Evolutionary conservation across 352 stramenopile species (phyloP).

Genomic region (Pythium biforme): DNA sequence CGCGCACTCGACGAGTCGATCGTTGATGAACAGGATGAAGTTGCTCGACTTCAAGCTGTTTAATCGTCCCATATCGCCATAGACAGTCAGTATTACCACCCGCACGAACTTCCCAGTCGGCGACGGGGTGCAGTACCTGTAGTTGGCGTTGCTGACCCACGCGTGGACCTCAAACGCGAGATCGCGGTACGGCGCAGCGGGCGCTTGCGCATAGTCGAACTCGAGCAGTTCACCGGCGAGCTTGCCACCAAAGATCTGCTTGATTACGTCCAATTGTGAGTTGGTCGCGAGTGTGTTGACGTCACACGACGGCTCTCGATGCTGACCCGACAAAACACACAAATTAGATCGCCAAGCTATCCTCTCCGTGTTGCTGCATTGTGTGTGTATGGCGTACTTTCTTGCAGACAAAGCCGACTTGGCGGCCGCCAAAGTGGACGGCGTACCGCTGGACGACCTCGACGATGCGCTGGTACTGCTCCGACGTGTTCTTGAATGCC

Average conservation of each 20-base stretch:
- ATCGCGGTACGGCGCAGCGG: slow-evolving; percentile 23
- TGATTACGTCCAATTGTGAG: slow-evolving; percentile 70
- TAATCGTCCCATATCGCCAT: not conserved
- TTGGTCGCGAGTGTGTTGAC: slow-evolving; percentile 71
- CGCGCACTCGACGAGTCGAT: slow-evolving; percentile 93
- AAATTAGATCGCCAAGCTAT: too few species aligned
- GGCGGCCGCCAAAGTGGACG: slow-evolving; percentile 88
- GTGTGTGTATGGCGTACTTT: slow-evolving; percentile 67
- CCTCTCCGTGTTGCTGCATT: not conserved
- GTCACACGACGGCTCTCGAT: slow-evolving; percentile 76
- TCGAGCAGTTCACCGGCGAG: slow-evolving; percentile 56
- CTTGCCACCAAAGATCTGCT: slow-evolving; percentile 73
- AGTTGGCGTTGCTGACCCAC: slow-evolving; percentile 89
- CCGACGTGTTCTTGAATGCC: slow-evolving; percentile 90
- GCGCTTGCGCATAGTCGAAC: slow-evolving; percentile 39
- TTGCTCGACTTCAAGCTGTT: slow-evolving; percentile 73
- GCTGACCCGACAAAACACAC: slow-evolving; percentile 26
- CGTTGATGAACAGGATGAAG: slow-evolving; percentile 98
- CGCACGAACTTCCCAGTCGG: too few species aligned
- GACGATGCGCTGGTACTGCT: slow-evolving; percentile 94
- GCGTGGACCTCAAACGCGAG: slow-evolving; percentile 45
- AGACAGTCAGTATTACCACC: too few species aligned
- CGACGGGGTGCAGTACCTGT: slow-evolving; percentile 72
- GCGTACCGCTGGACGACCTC: slow-evolving; percentile 97
- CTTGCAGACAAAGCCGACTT: slow-evolving; percentile 95